These are phyloP conservation scores for Pichia eremophila DNA, from an alignment of 805 yeast genomes.

Conservation along the genomic window DNA sequence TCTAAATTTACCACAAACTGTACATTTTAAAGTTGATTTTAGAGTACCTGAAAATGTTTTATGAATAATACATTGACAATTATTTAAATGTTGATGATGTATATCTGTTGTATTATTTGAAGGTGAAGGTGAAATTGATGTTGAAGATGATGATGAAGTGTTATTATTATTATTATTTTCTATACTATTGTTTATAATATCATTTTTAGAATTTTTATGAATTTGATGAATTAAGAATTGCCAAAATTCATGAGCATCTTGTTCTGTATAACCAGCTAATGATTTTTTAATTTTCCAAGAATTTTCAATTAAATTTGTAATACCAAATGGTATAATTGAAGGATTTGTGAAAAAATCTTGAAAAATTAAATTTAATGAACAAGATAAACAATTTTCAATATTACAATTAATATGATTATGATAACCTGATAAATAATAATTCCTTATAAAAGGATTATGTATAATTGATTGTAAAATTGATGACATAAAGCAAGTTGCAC, in stretches of 20 bases:
- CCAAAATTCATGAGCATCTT: constrained; percentile 98
- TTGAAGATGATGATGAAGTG: neutral
- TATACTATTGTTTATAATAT: constrained; percentile 10
- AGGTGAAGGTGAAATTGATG: neutral
- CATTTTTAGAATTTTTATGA: constrained; percentile 40
- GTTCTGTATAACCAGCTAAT: constrained; percentile 92
- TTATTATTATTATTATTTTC: constrained; percentile 15
- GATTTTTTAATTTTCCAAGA: constrained; percentile 81
- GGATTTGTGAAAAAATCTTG: constrained; percentile 62
- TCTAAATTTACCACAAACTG: constrained; percentile 55
- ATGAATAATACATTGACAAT: constrained; percentile 76
- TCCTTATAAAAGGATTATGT: constrained; percentile 82
- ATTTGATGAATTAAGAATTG: constrained; percentile 83
- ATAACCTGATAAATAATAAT: constrained; percentile 65
- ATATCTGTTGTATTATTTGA: neutral
- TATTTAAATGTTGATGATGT: too few relatives aligned
- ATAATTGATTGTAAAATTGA: constrained; percentile 80
- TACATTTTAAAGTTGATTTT: constrained; percentile 70
- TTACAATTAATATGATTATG: constrained; percentile 45
- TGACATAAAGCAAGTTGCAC: constrained; percentile 96
- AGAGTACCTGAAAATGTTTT: constrained; percentile 74
- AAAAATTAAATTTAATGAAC: constrained; percentile 76
- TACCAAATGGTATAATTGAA: constrained; percentile 63
- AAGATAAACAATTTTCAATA: constrained; percentile 55
- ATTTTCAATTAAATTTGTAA: constrained; percentile 70